Percentiles rank a stretch among this genome's conserved stretches.
Conservation (phyloP, 1,139 yeast species). For the Tardiomyces depauwii region DNA sequence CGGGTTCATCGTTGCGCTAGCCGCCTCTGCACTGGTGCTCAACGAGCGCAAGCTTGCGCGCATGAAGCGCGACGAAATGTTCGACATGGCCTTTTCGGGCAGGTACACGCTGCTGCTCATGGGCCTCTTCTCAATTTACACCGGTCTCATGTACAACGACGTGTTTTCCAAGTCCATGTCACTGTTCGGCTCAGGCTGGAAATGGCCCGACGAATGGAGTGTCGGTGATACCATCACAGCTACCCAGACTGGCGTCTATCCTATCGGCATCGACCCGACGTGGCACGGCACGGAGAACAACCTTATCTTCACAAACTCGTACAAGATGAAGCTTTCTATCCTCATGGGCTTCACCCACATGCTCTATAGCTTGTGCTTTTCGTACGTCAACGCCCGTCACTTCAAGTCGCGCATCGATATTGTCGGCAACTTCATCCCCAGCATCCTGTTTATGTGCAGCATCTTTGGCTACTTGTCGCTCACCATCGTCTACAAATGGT, state of each 20-base stretch:
- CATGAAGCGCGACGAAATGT: constrained; percentile 79
- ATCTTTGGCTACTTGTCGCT: constrained; percentile 85
- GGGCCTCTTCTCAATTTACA: constrained; percentile 90
- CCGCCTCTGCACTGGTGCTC: constrained; percentile 56
- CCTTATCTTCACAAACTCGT: constrained; percentile 80
- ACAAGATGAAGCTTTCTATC: constrained; percentile 91
- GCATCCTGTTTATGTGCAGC: constrained; percentile 87
- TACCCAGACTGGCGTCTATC: constrained; percentile 53
- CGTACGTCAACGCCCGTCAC: constrained; percentile 66
- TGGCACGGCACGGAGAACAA: constrained; percentile 98
- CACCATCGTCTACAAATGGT: constrained; percentile 88
- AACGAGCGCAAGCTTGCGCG: constrained; percentile 56
- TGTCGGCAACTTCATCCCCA: constrained; percentile 89
- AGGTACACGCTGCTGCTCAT: constrained; percentile 78
- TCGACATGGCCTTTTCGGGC: constrained; percentile 93
- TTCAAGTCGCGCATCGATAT: constrained; percentile 75
- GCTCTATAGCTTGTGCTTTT: constrained; percentile 81
- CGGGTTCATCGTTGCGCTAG: constrained; percentile 68
- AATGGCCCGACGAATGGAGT: constrained; percentile 68
- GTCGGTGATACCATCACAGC: constrained; percentile 56
- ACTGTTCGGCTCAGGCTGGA: constrained; percentile 79
- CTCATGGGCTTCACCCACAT: constrained; percentile 92
- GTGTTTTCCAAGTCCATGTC: constrained; percentile 85
- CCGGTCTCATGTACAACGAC: constrained; percentile 91
- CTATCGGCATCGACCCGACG: constrained; percentile 81